Evolutionary conservation across 139 green algal species (phyloP).

Genomic region (Chlorella sp.): DNA sequence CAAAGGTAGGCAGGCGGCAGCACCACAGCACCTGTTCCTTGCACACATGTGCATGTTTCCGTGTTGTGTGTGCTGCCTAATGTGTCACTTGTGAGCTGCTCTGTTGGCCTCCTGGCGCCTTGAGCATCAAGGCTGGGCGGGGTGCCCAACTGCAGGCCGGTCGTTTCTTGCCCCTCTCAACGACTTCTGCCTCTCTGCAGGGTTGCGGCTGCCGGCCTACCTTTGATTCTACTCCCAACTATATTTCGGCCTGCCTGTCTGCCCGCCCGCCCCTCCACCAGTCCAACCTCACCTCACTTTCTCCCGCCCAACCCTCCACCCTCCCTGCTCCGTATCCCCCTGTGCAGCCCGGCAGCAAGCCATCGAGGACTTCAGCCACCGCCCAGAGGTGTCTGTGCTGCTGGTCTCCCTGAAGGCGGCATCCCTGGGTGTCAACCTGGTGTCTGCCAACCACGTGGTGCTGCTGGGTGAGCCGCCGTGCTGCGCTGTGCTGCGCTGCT

Average conservation of each 20-base stretch:
- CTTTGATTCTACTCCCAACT: too few relatives aligned
- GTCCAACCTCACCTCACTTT: not conserved
- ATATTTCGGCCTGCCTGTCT: not conserved
- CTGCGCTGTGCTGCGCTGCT: not conserved
- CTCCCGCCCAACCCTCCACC: not conserved
- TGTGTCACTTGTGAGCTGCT: not conserved
- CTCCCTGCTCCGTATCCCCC: not conserved
- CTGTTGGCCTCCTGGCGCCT: not conserved
- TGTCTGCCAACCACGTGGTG: slow-evolving; percentile 88
- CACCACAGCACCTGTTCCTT: not conserved
- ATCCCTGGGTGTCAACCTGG: slow-evolving; percentile 91
- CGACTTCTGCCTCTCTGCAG: too few relatives aligned
- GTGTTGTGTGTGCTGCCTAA: not conserved
- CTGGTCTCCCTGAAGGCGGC: slow-evolving; percentile 81
- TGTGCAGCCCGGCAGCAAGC: slow-evolving; percentile 66
- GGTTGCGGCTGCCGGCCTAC: too few relatives aligned
- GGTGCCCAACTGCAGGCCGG: too few relatives aligned
- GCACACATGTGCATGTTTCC: not conserved
- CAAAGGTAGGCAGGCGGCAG: not conserved
- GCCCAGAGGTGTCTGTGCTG: slow-evolving; percentile 63
- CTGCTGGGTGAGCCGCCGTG: slow-evolving; percentile 8
- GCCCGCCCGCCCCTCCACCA: not conserved
- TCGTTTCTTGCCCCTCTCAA: too few relatives aligned
- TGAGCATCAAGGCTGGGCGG: too few relatives aligned
- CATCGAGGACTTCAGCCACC: slow-evolving; percentile 79